A percentile compares a stretch with the other conserved stretches of the same genome.
These are phyloP conservation scores for Aspergillus sp. DNA, from an alignment of 2,329 filamentous ascomycete genomes.

Conservation along the genomic window DNA sequence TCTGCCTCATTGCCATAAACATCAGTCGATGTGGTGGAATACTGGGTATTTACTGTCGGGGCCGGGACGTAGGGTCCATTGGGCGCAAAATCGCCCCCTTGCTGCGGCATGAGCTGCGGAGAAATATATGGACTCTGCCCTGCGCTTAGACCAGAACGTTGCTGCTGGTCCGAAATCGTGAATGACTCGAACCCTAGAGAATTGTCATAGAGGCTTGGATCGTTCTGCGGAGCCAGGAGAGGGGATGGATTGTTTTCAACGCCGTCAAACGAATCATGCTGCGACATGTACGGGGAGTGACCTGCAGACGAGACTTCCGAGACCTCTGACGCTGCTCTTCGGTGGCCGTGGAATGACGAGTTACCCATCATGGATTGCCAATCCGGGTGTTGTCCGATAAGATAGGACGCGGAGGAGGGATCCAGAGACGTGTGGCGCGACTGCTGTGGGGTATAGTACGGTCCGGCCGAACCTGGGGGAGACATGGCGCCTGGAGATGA, in stretches of 20 bases:
- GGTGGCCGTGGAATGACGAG: conserved; percentile 65
- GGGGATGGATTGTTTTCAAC: conserved; percentile 66
- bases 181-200: conserved; percentile 70
- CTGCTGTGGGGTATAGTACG: conserved; percentile 46
- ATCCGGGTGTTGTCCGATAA: conserved; percentile 44
- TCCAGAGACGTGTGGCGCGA: conserved; percentile 54
- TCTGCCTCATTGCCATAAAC: conserved; percentile 42
- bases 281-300: conserved; percentile 70
- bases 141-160: conserved; percentile 46
- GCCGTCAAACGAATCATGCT: conserved; percentile 70
- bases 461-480: conserved; percentile 45
- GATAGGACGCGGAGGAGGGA: conserved; percentile 50
- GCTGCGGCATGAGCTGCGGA: conserved; percentile 59
- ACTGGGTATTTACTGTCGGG: conserved; percentile 40
- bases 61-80: conserved; percentile 37
- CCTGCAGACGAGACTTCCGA: conserved; percentile 82
- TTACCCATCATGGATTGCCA: conserved; percentile 49
- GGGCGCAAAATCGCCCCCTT: conserved; percentile 52
- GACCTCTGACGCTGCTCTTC: conserved; percentile 78
- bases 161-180: conserved; percentile 60
- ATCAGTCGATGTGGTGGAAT: conserved; percentile 39
- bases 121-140: conserved; percentile 64
- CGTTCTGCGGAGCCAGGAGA: conserved; percentile 62
- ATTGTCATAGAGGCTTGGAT: conserved; percentile 65
- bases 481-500: conserved; percentile 45